phyloP scores from a whole-genome alignment of 805 yeast species.

The Monosporozyma siamensis region DNA sequence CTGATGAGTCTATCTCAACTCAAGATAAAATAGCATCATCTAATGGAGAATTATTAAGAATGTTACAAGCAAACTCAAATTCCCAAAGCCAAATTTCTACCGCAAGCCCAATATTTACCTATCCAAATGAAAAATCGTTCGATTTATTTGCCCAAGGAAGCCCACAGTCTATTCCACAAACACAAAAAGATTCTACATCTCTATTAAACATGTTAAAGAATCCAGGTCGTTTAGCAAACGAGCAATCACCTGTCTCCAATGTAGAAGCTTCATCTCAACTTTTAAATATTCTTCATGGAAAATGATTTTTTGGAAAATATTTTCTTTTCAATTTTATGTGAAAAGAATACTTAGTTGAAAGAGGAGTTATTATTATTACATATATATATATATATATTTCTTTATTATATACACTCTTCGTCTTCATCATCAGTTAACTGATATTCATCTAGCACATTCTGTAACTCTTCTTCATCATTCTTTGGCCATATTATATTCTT shows the following conservation, averaged over 20 bases:
- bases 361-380: too few relatives aligned
- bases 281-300: conserved; percentile 18
- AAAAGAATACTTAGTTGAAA: too few relatives aligned
- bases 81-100: too few relatives aligned
- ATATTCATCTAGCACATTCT: conserved; percentile 40
- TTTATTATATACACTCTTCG: neutral
- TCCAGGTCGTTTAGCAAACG: neutral
- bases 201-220: conserved; percentile 16
- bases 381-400: too few relatives aligned
- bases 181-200: conserved; percentile 10
- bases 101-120: neutral
- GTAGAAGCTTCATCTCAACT: conserved; percentile 19
- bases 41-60: neutral
- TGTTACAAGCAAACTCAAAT: neutral
- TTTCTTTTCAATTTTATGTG: too few relatives aligned
- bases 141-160: neutral
- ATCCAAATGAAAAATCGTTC: neutral
- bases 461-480: conserved; percentile 24
- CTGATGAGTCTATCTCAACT: neutral
- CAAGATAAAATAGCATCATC: neutral
- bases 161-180: neutral
- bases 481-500: conserved; percentile 34
- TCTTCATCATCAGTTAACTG: conserved; percentile 34
- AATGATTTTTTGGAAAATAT: too few relatives aligned
- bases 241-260: neutral